Base-by-base conservation (phyloP, 1,139 yeast genomes). In the Candida tropicalis region DNA sequence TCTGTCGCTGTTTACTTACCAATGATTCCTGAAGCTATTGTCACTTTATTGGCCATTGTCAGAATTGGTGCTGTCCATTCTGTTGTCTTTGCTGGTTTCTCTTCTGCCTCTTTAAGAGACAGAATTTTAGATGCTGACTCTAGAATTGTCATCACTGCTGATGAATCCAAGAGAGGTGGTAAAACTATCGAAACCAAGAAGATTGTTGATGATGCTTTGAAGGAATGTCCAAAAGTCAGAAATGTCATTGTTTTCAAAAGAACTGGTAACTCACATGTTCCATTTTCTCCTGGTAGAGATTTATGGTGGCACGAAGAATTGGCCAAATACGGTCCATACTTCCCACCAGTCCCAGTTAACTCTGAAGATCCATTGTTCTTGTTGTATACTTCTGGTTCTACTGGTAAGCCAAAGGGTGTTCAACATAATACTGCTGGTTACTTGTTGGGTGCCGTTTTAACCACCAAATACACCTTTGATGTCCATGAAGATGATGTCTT, bases 1-100 rank as follows among this genome's bases (percentile, higher is more conserved):
- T 82, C 91, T 5, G 93, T 87, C 35, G 95, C 95, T 2, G 91
- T 87, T 39, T 87, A 87, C 63, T 73, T 87, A 63, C 95, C 95
- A 52, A 87, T 87, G 95, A 83, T 85, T 50, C 93, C 95, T 23
- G 90, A 86, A 65, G 91, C 93, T 2, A 57, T 87, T 49, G 75
- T 84, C 35, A 78, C 95, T 1, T 66, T 87, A 51, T 68, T 87
- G 66, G 93, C 95, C 20, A 84, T 86, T 60, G 75, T 76, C 17
- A 77, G 95, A 66, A 75, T 87, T 50, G 95, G 95, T 50, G 95
- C 95, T 2, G 71, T 86, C 41, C 95, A 87, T 63, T 84, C 91
- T 9, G 95, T 86, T 36, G 86, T 87, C 16, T 87, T 87, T 69
- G 95, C 95, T 5, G 95, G 95, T 2, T 87, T 86, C 62, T 79